phyloP scores from a whole-genome alignment of 2,329 filamentous ascomycete genomes.

The Nemania bipapillata region DNA sequence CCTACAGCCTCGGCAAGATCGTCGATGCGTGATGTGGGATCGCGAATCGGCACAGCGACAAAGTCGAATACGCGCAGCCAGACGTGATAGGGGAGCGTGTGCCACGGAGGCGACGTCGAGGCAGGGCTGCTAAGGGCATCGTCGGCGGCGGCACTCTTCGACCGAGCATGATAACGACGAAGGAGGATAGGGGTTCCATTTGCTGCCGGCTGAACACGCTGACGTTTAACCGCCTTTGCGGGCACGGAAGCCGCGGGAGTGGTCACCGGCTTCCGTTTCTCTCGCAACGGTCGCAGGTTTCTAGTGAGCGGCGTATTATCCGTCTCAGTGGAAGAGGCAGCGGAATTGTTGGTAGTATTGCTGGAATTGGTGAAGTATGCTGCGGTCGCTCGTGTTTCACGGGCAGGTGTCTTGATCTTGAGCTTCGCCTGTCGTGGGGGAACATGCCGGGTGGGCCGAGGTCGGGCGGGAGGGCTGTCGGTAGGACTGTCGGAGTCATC shows the following conservation, averaged over 20 bases:
- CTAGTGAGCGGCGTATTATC: slow-evolving; percentile 24
- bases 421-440: slow-evolving; percentile 48
- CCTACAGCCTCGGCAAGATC: slow-evolving; percentile 55
- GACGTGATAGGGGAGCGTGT: slow-evolving; percentile 70
- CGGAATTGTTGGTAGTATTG: slow-evolving; percentile 29
- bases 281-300: slow-evolving; percentile 15
- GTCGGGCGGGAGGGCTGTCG: slow-evolving; percentile 32
- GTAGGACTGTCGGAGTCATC: slow-evolving; percentile 34
- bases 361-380: slow-evolving; percentile 40
- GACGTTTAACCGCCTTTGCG: slow-evolving; percentile 29
- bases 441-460: slow-evolving; percentile 43
- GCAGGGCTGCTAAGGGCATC: slow-evolving; percentile 50
- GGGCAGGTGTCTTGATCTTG: slow-evolving; percentile 41
- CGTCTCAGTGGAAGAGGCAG: slow-evolving; percentile 34
- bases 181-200: neutral
- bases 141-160: slow-evolving; percentile 13
- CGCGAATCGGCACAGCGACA: slow-evolving; percentile 69
- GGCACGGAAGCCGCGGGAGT: neutral
- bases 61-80: slow-evolving; percentile 76
- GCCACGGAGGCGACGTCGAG: slow-evolving; percentile 65
- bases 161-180: neutral
- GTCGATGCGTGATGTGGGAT: slow-evolving; percentile 55
- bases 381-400: slow-evolving; percentile 45
- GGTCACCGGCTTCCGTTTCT: slow-evolving; percentile 26
- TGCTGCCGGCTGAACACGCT: slow-evolving; percentile 13